Base-by-base conservation (phyloP, 352 stramenopile species). In the Globisporangium nodosum region DNA sequence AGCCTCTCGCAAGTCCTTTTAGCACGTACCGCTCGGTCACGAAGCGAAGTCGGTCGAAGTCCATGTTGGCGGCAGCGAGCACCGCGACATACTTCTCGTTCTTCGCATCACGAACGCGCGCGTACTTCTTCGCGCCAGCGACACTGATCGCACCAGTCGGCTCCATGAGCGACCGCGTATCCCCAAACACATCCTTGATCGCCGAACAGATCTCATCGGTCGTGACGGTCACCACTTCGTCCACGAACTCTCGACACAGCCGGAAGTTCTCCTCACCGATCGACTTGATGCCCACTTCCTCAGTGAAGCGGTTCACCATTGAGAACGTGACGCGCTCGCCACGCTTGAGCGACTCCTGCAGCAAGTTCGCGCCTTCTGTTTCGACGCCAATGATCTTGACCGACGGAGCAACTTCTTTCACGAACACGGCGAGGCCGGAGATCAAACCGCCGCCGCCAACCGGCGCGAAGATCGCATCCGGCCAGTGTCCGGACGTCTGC, bases 41-140 rank as follows among this genome's bases (percentile, higher is more conserved):
- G 63, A 99, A 98, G 42, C 96, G 87, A n/a, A 99, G 81, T 18
- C 97, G 90, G 71, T 99, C 95, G 78, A 99, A 99, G 77, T 99
- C 96, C 96, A 99, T 99, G 73, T 99, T 99, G n/a, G 97, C 97
- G 11, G 96, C 97, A 9, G 93, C 98, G 47, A 97, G 86, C 49
- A 99, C 91, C 7, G 93, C 95, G 13, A 98, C 94, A 54, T 98
- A 92, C 47, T 87, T 97, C 56, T 91, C 78, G 46, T 90, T 75
- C 37, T 65, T 52, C 2, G 66, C 63, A 27, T 77, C 66, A 37
- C 66, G 66, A 15, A 72, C 46, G 16, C 63, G 72, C 33, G 95
- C 85, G 72, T 98, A 98, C 52, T 98, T 98, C 66, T 98, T 97
- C 58, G 92, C 84, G 31, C 96, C 97, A 33, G 97, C 97, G 45